Conservation (phyloP, 1,284 basidiomycete genomes). For the Tranzscheliella williamsii region DNA sequence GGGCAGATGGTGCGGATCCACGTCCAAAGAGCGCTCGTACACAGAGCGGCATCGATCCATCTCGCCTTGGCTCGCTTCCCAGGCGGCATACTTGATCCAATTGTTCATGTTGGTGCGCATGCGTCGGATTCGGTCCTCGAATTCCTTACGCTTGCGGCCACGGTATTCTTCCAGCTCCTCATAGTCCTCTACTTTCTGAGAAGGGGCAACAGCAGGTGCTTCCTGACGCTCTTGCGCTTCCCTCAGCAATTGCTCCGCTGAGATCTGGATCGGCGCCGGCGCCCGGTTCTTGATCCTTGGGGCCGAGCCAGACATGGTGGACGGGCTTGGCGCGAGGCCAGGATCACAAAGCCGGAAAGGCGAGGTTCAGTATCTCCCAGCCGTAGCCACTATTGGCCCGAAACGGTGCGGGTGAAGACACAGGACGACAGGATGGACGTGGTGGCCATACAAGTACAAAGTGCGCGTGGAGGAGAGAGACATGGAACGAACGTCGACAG, state of each 20-base stretch:
- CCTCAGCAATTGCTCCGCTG: constrained; percentile 93
- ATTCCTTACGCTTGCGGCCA: constrained; percentile 91
- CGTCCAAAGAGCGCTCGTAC: constrained; percentile 93
- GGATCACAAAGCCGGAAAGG: no score
- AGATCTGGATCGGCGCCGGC: constrained; percentile 91
- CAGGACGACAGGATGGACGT: no score
- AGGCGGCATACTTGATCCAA: constrained; percentile 70
- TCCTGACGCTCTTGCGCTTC: constrained; percentile 98
- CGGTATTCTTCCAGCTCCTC: constrained; percentile 96
- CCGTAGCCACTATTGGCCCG: no score
- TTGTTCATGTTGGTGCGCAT: constrained; percentile 71
- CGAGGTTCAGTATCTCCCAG: no score
- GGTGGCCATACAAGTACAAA: no score
- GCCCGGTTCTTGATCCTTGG: constrained; percentile 88
- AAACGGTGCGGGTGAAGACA: no score
- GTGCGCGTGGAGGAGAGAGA: no score
- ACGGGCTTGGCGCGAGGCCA: no score
- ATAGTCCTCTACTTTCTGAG: constrained; percentile 77
- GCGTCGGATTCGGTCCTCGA: constrained; percentile 89
- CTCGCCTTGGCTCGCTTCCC: constrained; percentile 93
- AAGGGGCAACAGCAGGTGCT: constrained; percentile 69
- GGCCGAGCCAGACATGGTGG: constrained; percentile 57
- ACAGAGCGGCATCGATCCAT: constrained; percentile 73
- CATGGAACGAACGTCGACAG: no score
- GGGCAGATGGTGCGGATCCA: constrained; percentile 83